These are phyloP conservation scores for Teunomyces atbi DNA, from an alignment of 805 yeast species.

Conservation along the genomic window DNA sequence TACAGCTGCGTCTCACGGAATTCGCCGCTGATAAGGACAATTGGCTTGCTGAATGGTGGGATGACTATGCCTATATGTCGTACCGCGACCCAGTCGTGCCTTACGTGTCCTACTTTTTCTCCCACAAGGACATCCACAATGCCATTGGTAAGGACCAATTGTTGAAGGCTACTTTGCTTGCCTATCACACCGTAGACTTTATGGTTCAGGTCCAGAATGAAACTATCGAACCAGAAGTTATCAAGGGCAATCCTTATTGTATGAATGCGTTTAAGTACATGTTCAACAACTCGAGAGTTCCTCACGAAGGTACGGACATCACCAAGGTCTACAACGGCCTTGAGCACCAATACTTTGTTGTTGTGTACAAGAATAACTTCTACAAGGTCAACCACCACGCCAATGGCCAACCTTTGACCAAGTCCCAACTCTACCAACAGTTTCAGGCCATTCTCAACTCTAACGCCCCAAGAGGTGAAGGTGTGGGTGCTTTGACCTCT, in stretches of 20 bases:
- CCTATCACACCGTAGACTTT: slow-evolving; percentile 66
- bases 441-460: slow-evolving; percentile 50
- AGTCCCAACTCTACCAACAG: slow-evolving; percentile 54
- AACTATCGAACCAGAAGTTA: slow-evolving; percentile 76
- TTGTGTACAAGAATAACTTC: slow-evolving; percentile 73
- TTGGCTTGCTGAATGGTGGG: slow-evolving; percentile 94
- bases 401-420: slow-evolving; percentile 44
- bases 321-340: slow-evolving; percentile 51
- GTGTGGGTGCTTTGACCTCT: slow-evolving; percentile 78
- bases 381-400: slow-evolving; percentile 69
- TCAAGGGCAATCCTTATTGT: slow-evolving; percentile 79
- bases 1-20: slow-evolving; percentile 63
- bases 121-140: slow-evolving; percentile 68
- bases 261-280: slow-evolving; percentile 89
- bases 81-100: slow-evolving; percentile 96
- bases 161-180: slow-evolving; percentile 72
- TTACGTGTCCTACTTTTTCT: slow-evolving; percentile 85
- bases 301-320: slow-evolving; percentile 62
- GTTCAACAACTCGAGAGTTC: slow-evolving; percentile 88
- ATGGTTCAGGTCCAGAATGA: slow-evolving; percentile 65
- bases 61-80: slow-evolving; percentile 84
- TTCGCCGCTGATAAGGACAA: slow-evolving; percentile 67
- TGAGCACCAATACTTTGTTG: slow-evolving; percentile 65
- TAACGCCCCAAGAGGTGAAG: slow-evolving; percentile 43
- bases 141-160: slow-evolving; percentile 62